A percentile compares a stretch with the other conserved stretches of the same genome.
Evolutionary conservation across 192 early-diverging fungal genomes (phyloP).

Genomic region (Backusella psychrophila): DNA sequence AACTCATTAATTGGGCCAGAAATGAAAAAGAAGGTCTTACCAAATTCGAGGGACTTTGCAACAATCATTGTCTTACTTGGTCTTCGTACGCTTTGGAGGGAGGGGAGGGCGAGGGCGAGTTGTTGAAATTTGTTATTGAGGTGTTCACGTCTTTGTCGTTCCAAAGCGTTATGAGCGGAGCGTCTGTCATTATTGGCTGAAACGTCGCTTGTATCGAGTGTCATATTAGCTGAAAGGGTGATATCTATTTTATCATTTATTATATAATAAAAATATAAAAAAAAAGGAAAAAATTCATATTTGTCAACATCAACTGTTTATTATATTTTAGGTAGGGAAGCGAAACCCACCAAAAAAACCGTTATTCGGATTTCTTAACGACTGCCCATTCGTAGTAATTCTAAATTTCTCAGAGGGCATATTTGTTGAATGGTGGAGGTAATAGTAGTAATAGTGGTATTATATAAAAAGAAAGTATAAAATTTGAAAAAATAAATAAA

Average conservation of each 20-base stretch:
- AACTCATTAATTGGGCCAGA: conserved; percentile 10
- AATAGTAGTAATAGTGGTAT: neutral
- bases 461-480: neutral
- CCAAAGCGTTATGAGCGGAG: conserved; percentile 79
- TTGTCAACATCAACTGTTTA: neutral
- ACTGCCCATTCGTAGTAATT: conserved; percentile 17
- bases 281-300: neutral
- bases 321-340: neutral
- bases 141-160: conserved; percentile 76
- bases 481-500: conserved; percentile 1
- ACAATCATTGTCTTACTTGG: conserved; percentile 84
- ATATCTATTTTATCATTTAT: conserved; percentile 7
- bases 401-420: conserved; percentile 25
- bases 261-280: neutral
- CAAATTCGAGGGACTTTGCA: conserved; percentile 72
- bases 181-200: conserved; percentile 54
- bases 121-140: conserved; percentile 83
- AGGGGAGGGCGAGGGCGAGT: conserved; percentile 74
- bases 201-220: conserved; percentile 15
- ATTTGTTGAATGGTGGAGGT: neutral
- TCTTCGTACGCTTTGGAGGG: conserved; percentile 67
- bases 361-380: conserved; percentile 13
- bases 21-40: conserved; percentile 35
- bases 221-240: conserved; percentile 12
- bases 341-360: conserved; percentile 5